These are phyloP conservation scores for Tilletiopsis washingtonensis DNA, from an alignment of 1,284 basidiomycete genomes.

Conservation along the genomic window DNA sequence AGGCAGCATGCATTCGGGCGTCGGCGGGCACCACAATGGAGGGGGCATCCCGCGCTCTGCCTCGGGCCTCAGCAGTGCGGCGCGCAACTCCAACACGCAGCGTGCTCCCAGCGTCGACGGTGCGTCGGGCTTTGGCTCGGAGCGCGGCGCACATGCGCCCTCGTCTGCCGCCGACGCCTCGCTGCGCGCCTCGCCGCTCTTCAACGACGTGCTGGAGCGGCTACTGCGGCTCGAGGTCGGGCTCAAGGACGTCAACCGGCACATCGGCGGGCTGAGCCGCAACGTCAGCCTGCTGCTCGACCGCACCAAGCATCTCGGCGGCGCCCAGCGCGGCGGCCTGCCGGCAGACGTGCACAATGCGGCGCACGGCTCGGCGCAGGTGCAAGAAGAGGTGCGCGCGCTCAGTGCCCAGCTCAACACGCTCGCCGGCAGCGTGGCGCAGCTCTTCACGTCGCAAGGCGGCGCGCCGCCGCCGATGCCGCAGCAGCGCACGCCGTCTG, in stretches of 20 bases:
- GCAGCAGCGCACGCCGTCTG: too few species aligned
- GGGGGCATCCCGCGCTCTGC: too few species aligned
- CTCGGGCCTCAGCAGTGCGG: not conserved
- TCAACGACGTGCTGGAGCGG: conserved; percentile 68
- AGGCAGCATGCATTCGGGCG: not conserved
- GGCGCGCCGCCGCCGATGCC: too few species aligned
- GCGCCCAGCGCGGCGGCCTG: conserved; percentile 10
- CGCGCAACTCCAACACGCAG: not conserved
- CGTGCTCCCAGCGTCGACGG: not conserved
- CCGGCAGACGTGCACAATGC: not conserved
- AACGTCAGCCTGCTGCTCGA: conserved; percentile 71
- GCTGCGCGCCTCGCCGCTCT: conserved; percentile 46
- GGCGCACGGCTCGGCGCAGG: not conserved
- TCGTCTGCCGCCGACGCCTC: conserved; percentile 9
- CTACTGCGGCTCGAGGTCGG: conserved; percentile 63
- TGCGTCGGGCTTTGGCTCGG: not conserved
- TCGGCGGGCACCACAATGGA: too few species aligned
- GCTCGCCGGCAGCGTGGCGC: conserved; percentile 28
- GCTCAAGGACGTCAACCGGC: conserved; percentile 64
- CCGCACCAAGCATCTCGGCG: conserved; percentile 45
- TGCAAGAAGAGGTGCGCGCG: conserved; percentile 23
- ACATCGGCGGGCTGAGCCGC: conserved; percentile 63
- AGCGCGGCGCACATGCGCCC: not conserved
- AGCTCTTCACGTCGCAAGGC: conserved; percentile 21
- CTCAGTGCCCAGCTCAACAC: conserved; percentile 29